Conservation (phyloP, 1,284 basidiomycete species). For the Gymnopus androsaceus region DNA sequence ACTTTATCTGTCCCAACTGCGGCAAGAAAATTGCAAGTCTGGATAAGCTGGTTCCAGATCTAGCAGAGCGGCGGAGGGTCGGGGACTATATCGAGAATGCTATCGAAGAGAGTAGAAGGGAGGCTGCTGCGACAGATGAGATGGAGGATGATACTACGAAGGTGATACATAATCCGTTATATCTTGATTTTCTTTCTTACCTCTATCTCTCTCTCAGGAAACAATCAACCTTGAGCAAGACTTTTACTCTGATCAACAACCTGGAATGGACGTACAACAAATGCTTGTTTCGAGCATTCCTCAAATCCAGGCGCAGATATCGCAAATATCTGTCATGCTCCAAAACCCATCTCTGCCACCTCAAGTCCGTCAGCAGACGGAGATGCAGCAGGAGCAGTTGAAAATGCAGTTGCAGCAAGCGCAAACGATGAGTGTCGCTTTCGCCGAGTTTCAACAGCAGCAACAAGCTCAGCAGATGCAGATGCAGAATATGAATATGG, state of each 20-base stretch:
- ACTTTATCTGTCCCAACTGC: conserved; percentile 90
- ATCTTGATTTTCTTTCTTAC: not conserved
- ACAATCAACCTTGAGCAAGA: conserved; percentile 46
- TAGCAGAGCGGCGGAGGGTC: conserved; percentile 75
- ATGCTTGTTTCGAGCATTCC: conserved; percentile 72
- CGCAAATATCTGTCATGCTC: conserved; percentile 73
- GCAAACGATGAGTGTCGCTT: conserved; percentile 62
- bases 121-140: conserved; percentile 47
- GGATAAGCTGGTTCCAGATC: conserved; percentile 82
- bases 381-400: conserved; percentile 74
- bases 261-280: conserved; percentile 67
- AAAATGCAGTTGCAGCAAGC: conserved; percentile 78
- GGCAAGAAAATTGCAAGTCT: conserved; percentile 82
- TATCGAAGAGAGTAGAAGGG: conserved; percentile 81
- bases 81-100: conserved; percentile 81
- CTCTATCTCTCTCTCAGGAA: not conserved
- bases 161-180: conserved; percentile 23
- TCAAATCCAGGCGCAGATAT: conserved; percentile 77
- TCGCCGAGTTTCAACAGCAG: conserved; percentile 57
- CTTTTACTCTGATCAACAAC: conserved; percentile 65
- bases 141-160: conserved; percentile 13
- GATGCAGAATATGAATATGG: conserved; percentile 36
- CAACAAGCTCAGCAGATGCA: conserved; percentile 42
- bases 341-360: conserved; percentile 71
- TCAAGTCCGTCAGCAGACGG: conserved; percentile 74